These are phyloP conservation scores for Dioszegia aurantiaca DNA, from an alignment of 768 basidiomycete genomes.

Conservation along the genomic window DNA sequence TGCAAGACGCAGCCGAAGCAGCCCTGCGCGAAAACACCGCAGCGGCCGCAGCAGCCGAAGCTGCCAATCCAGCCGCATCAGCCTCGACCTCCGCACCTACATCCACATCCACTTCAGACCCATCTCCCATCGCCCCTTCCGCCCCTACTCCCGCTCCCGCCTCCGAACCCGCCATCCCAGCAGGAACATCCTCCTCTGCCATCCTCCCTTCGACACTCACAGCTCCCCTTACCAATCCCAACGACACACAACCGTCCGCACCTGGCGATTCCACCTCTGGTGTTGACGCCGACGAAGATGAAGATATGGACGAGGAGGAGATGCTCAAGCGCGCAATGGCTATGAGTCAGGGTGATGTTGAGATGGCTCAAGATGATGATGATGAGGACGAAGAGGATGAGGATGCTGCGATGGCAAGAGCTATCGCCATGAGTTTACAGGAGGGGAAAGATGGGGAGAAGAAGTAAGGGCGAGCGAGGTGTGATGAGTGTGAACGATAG, in stretches of 20 bases:
- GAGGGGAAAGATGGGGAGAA: conserved; percentile 37
- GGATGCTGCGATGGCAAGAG: conserved; percentile 83
- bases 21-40: conserved; percentile 28
- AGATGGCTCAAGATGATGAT: conserved; percentile 56
- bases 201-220: conserved; percentile 51
- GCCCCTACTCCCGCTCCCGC: no score
- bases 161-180: no score
- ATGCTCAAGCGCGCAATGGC: conserved; percentile 73
- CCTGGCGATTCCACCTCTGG: no score
- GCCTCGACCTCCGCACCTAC: conserved; percentile 18
- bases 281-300: conserved; percentile 14
- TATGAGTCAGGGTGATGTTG: conserved; percentile 58
- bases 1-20: conserved; percentile 62
- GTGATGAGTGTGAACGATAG: background rate
- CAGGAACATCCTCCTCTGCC: conserved; percentile 26
- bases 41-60: no score
- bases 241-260: conserved; percentile 1
- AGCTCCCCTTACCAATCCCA: conserved; percentile 40
- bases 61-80: background rate
- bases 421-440: conserved; percentile 85
- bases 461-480: conserved; percentile 22
- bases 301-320: conserved; percentile 68
- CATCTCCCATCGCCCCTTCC: conserved; percentile 39
- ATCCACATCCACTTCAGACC: conserved; percentile 21
- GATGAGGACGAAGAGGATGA: conserved; percentile 60